Percentiles rank a stretch among this genome's conserved stretches.
These are phyloP conservation scores for Pisolithus microcarpus DNA, from an alignment of 768 basidiomycete genomes.

Conservation along the genomic window DNA sequence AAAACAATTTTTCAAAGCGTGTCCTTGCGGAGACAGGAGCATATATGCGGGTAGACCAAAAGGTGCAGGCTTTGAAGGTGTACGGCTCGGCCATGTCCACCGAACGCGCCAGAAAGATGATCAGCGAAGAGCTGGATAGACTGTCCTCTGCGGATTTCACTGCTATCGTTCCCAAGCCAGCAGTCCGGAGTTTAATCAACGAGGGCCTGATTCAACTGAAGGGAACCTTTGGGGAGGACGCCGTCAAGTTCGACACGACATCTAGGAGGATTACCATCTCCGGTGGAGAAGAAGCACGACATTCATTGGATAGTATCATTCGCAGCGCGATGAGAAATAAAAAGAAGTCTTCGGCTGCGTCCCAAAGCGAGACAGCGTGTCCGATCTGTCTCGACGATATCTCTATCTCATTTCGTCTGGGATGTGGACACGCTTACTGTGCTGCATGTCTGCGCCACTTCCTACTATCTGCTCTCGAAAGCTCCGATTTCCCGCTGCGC, in stretches of 20 bases:
- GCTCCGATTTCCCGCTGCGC: conserved; percentile 53
- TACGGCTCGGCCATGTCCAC: conserved; percentile 38
- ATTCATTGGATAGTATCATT: conserved; percentile 39
- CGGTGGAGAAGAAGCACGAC: conserved; percentile 51
- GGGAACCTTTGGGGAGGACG: conserved; percentile 49
- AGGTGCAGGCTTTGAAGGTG: conserved; percentile 35
- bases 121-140: conserved; percentile 42
- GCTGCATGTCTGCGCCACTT: conserved; percentile 52
- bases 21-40: conserved; percentile 33
- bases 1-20: conserved; percentile 28
- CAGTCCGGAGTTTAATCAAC: conserved; percentile 44
- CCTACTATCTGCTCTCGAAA: conserved; percentile 48
- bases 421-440: conserved; percentile 66
- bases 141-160: conserved; percentile 39
- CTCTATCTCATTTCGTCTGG: conserved; percentile 40
- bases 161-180: conserved; percentile 30
- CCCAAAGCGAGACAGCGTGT: conserved; percentile 23
- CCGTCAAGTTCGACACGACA: conserved; percentile 38
- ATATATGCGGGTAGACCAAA: conserved; percentile 41
- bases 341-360: not conserved
- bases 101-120: conserved; percentile 36
- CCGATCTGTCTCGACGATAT: conserved; percentile 47
- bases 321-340: conserved; percentile 31
- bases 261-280: conserved; percentile 41
- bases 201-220: conserved; percentile 39